Percentiles rank a stretch among this genome's conserved stretches.
Conservation (phyloP, 495 filamentous ascomycete genomes). For the Physcia stellaris region DNA sequence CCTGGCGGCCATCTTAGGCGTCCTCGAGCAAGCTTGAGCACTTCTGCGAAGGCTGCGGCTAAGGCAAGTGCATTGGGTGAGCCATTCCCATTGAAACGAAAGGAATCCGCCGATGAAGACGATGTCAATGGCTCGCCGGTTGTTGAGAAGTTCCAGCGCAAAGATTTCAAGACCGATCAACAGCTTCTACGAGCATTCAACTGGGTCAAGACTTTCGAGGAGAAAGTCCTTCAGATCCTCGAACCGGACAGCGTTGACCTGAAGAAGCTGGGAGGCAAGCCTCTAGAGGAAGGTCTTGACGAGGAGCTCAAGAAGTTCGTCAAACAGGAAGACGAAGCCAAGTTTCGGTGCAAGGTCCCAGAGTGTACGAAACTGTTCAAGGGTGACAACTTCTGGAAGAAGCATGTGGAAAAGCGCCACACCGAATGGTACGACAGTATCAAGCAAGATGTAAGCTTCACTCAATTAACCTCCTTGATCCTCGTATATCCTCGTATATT, state of each 20-base stretch:
- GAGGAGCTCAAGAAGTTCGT: constrained; percentile 80
- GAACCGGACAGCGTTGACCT: constrained; percentile 82
- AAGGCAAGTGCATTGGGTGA: constrained; percentile 65
- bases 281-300: constrained; percentile 68
- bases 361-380: constrained; percentile 97
- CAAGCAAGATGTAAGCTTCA: constrained; percentile 59
- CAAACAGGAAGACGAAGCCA: constrained; percentile 93
- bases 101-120: constrained; percentile 48
- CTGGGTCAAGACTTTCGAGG: constrained; percentile 98
- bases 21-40: constrained; percentile 68
- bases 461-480: neutral
- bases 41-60: constrained; percentile 71
- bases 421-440: constrained; percentile 72
- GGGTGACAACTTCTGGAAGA: constrained; percentile 89
- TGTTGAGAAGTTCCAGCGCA: constrained; percentile 52
- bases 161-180: constrained; percentile 63
- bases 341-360: constrained; percentile 90
- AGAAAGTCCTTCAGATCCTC: constrained; percentile 83
- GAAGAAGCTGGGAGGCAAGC: constrained; percentile 76
- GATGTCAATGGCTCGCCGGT: constrained; percentile 48
- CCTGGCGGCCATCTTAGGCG: constrained; percentile 91
- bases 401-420: constrained; percentile 96
- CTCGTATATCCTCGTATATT: constrained; percentile 3
- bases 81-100: constrained; percentile 68
- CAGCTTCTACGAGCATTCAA: constrained; percentile 92